Evolutionary conservation across 2,329 filamentous ascomycete genomes (phyloP).

Genomic region (Aureobasidium sp.): DNA sequence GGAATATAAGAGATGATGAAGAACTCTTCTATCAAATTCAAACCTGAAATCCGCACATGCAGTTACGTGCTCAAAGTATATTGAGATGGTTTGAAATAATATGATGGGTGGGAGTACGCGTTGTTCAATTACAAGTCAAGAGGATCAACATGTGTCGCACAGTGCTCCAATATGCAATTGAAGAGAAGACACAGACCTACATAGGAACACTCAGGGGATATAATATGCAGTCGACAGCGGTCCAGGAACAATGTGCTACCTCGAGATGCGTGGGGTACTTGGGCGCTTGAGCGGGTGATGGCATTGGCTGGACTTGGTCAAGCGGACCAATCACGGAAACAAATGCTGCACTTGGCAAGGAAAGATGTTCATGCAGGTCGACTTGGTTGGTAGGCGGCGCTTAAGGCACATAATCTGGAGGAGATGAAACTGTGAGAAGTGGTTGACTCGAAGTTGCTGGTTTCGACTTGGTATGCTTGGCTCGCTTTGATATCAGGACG

Average conservation of each 20-base stretch:
- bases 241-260: conserved; percentile 11
- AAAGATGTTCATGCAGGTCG: conserved; percentile 6
- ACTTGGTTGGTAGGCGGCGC: conserved; percentile 13
- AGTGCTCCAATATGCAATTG: neutral
- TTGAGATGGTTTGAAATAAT: neutral
- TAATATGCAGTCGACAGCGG: neutral
- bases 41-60: neutral
- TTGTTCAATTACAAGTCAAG: neutral
- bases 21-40: neutral
- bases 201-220: conserved; percentile 6
- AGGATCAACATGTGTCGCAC: neutral
- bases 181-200: conserved; percentile 11
- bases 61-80: neutral
- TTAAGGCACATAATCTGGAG: neutral
- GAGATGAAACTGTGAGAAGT: neutral
- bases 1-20: neutral
- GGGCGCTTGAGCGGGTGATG: conserved; percentile 14
- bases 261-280: conserved; percentile 7
- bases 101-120: neutral
- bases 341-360: neutral
- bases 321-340: conserved; percentile 8
- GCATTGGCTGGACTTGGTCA: conserved; percentile 5
- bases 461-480: neutral
- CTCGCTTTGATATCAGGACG: neutral
- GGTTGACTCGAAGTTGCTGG: neutral